Conservation (phyloP, 1,284 basidiomycete genomes). For the Ustilago sp. region DNA sequence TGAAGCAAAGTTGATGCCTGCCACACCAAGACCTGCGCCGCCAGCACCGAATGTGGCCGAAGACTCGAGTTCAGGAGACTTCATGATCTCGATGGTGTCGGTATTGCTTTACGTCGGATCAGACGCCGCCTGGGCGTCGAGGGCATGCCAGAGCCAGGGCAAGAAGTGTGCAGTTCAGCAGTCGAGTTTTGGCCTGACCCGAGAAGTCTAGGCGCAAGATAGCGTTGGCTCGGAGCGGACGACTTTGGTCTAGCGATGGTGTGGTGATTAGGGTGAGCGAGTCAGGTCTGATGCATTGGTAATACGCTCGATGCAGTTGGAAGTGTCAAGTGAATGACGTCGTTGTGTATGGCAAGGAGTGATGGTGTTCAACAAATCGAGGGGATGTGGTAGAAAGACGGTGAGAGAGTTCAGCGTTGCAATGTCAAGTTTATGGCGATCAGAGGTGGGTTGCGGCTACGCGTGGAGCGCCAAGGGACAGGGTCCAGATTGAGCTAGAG, state of each 20-base stretch:
- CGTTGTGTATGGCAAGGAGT: background rate
- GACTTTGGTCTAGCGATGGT: background rate
- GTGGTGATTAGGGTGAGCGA: background rate
- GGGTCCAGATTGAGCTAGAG: background rate
- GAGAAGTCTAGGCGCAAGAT: constrained; percentile 4
- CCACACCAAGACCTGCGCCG: constrained; percentile 20
- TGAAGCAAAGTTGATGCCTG: constrained; percentile 19
- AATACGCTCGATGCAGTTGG: background rate
- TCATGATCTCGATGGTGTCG: constrained; percentile 9
- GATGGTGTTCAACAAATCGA: background rate
- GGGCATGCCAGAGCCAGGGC: background rate
- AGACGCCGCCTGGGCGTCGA: background rate
- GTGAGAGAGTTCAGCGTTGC: background rate
- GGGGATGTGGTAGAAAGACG: background rate
- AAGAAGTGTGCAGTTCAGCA: constrained; percentile 1
- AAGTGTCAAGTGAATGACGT: background rate
- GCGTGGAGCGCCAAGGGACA: background rate
- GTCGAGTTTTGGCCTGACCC: background rate
- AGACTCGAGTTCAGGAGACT: constrained; percentile 19
- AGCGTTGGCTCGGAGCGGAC: too few relatives aligned
- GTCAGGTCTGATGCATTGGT: background rate
- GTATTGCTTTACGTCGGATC: background rate
- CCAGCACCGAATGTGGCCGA: constrained; percentile 10
- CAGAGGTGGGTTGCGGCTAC: background rate
- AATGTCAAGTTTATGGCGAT: background rate